phyloP scores from a whole-genome alignment of 129 eudicot genomes.

The Flaveria sonorensis region DNA sequence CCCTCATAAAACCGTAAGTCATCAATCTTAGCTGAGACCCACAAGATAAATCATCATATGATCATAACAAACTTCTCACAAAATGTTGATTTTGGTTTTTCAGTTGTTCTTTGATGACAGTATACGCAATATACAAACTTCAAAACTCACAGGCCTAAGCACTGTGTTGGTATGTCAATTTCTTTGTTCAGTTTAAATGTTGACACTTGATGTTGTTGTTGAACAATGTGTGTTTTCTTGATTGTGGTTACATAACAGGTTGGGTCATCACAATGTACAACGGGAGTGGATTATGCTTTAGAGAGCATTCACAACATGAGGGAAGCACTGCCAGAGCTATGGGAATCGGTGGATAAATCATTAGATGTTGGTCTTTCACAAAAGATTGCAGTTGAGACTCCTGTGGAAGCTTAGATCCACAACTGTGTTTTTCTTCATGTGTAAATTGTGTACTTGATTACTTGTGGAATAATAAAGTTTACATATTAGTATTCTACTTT shows the following conservation, averaged over 20 bases:
- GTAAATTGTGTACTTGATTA: slow-evolving; percentile 10
- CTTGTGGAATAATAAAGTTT: neutral
- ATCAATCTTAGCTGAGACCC: neutral
- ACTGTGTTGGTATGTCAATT: slow-evolving; percentile 70
- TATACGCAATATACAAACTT: slow-evolving; percentile 67
- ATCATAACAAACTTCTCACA: too few species aligned
- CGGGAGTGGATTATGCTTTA: slow-evolving; percentile 82
- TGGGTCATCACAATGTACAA: slow-evolving; percentile 56
- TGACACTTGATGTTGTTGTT: slow-evolving; percentile 37
- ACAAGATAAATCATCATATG: neutral
- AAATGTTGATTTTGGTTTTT: neutral
- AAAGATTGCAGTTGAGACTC: slow-evolving; percentile 62
- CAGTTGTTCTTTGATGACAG: slow-evolving; percentile 96
- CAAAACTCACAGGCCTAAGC: slow-evolving; percentile 55
- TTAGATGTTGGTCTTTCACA: slow-evolving; percentile 40
- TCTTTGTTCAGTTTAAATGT: neutral
- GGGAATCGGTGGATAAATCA: slow-evolving; percentile 52
- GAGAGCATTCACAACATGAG: slow-evolving; percentile 87
- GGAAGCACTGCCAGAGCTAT: slow-evolving; percentile 85
- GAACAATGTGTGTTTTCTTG: neutral
- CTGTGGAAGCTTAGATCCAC: slow-evolving; percentile 56
- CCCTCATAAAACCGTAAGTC: slow-evolving; percentile 77
- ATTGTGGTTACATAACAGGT: slow-evolving; percentile 40
- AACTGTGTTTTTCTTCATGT: slow-evolving; percentile 8
- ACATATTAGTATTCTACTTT: too few species aligned